A percentile compares a stretch with the other conserved stretches of the same genome.
phyloP scores from a whole-genome alignment of 345 rosid species.

The Leavenworthia alabamica region DNA sequence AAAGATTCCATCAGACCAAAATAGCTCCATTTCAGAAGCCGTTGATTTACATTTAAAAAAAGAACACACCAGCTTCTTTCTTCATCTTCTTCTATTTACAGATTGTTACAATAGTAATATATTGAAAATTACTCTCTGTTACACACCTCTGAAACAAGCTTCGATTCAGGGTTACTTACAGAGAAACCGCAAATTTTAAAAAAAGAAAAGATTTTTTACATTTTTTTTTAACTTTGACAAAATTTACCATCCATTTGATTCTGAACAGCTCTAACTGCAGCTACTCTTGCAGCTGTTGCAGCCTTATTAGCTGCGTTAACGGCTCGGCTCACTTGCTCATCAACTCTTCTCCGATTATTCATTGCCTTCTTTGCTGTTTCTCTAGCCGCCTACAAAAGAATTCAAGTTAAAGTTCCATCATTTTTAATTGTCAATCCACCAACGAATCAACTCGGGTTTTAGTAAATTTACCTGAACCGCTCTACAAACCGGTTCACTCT shows the following conservation, averaged over 20 bases:
- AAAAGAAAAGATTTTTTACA: too few relatives aligned
- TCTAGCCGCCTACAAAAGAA: constrained; percentile 56
- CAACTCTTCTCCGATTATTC: constrained; percentile 47
- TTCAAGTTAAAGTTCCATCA: not conserved
- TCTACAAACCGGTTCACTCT: constrained; percentile 48
- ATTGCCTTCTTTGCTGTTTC: constrained; percentile 69
- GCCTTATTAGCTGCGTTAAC: constrained; percentile 74
- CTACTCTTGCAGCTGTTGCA: constrained; percentile 94
- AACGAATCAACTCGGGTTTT: not conserved
- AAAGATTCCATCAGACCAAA: too few relatives aligned
- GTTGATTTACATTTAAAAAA: too few relatives aligned
- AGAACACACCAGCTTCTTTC: too few relatives aligned
- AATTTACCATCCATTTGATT: constrained; percentile 84
- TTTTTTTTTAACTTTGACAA: too few relatives aligned
- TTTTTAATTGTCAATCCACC: not conserved
- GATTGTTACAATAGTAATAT: too few relatives aligned
- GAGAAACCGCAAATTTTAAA: too few relatives aligned
- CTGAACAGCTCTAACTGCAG: constrained; percentile 91
- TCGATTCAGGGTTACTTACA: too few relatives aligned
- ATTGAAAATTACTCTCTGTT: too few relatives aligned
- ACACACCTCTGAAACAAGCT: too few relatives aligned
- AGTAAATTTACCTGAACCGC: constrained; percentile 54
- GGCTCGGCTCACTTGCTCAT: constrained; percentile 69
- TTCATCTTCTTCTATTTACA: too few relatives aligned
- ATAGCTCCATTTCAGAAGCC: too few relatives aligned